A percentile compares a stretch with the other conserved stretches of the same genome.
Evolutionary conservation across 371 early-diverging fungal genomes (phyloP).

Genomic region (Ordospora colligata): DNA sequence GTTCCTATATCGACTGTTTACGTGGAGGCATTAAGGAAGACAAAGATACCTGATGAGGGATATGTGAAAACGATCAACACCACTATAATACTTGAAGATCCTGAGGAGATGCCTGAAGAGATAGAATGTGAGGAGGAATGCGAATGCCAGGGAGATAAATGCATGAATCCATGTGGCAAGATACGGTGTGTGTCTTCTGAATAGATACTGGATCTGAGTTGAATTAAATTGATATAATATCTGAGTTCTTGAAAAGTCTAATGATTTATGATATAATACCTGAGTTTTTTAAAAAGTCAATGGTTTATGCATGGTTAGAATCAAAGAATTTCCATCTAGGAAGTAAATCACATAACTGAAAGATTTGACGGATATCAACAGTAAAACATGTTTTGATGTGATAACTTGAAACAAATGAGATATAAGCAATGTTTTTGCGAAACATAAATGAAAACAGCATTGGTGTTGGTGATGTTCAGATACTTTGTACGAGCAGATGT

Average conservation of each 20-base stretch:
- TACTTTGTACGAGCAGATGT: neutral
- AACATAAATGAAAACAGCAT: neutral
- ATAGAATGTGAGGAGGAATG: conserved; percentile 45
- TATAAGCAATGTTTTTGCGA: neutral
- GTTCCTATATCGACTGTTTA: neutral
- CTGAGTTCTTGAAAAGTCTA: neutral
- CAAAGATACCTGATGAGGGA: neutral
- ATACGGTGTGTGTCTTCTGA: conserved; percentile 27
- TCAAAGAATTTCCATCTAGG: too few relatives aligned
- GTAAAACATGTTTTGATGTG: conserved; percentile 1
- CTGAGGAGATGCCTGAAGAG: neutral
- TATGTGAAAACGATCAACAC: conserved; percentile 14
- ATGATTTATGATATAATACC: too few relatives aligned
- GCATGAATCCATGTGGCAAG: conserved; percentile 39
- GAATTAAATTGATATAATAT: conserved; percentile 6
- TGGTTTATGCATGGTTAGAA: too few relatives aligned
- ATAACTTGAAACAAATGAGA: neutral
- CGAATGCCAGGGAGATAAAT: conserved; percentile 26
- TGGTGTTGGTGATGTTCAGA: neutral
- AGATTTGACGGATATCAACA: neutral
- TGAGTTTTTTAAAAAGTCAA: too few relatives aligned
- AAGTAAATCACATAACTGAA: too few relatives aligned
- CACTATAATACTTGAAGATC: conserved; percentile 28
- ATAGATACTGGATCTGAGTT: neutral
- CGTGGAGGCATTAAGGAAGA: neutral